Percentiles rank a stretch among this genome's conserved stretches.
Conservation (phyloP, 352 stramenopile species). For the Phytophthora meadii region DNA sequence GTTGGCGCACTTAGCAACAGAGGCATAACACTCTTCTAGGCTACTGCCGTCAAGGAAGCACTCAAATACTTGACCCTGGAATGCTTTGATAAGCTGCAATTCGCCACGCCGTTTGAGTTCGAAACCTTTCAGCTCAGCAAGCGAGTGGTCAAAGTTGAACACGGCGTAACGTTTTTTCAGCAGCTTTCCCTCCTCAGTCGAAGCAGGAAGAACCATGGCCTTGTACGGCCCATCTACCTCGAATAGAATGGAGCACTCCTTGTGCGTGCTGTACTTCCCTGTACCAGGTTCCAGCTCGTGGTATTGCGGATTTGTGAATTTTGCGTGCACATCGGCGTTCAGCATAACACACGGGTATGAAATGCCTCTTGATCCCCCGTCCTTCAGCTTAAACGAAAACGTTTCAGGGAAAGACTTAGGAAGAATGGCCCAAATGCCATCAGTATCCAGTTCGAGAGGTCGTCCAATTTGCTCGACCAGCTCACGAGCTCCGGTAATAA, state of each 20-base stretch:
- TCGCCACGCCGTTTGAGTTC: constrained; percentile 99
- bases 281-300: constrained; percentile 63
- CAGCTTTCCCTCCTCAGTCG: constrained; percentile 98
- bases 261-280: constrained; percentile 92
- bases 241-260: constrained; percentile 99
- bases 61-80: constrained; percentile 98
- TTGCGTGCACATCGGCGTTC: constrained; percentile 98
- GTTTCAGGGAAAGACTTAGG: constrained; percentile 98
- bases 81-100: constrained; percentile 99
- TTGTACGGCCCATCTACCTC: constrained; percentile 99
- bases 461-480: constrained; percentile 96
- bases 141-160: constrained; percentile 85
- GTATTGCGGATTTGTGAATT: constrained; percentile 99
- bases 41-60: constrained; percentile 96
- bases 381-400: constrained; percentile 91
- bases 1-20: constrained; percentile 96
- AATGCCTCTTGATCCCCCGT: constrained; percentile 85
- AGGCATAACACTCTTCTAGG: constrained; percentile 96
- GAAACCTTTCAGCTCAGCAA: constrained; percentile 93
- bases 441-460: constrained; percentile 98
- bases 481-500: constrained; percentile 97
- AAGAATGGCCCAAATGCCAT: constrained; percentile 99
- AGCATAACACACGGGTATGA: constrained; percentile 99
- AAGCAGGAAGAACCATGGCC: constrained; percentile 98
- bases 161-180: constrained; percentile 98